Evolutionary conservation across 768 basidiomycete genomes (phyloP), one percentile per base, ranked within the genome.

Genomic region (Boletus tomentosulus): DNA sequence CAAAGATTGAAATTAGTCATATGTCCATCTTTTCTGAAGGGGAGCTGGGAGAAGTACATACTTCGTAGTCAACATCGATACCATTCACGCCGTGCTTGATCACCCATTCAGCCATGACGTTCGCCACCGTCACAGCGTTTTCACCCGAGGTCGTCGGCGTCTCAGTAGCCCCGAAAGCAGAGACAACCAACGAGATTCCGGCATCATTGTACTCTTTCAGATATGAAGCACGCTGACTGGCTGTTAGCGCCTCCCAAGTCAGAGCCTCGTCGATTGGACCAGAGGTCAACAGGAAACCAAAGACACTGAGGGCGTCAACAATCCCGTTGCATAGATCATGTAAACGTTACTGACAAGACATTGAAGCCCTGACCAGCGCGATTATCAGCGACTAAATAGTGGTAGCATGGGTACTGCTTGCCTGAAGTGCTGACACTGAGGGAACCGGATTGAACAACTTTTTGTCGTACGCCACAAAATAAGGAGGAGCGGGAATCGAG

Each of bases 101-200:
- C 28, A 79, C 78, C 70, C 71, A 79, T 1, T 66, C 62, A 3
- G 77, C 78, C 55, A 80, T 63, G 6, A 66, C 64, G 53, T 74
- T 68, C 0, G 79, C 79, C 3, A 68, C 65, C 10, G 46, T 53
- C 22, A 69, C 66, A 1, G 79, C 71, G 50, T 79, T 70, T 2
- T 61, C 59, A 30, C 73, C 73, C 7, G 62, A 58, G 0, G 73
- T 65, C 1, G 78, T 80, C 4, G 78, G 78, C 10, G 67, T 61
- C 38, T 65, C 60, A 3, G 60, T 52, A 12, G 74, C 68, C 3
- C 78, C 79, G 57, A 83, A 83, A 6, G 73, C 72, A 50, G 80
- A 79, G 7, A 83, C 80, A 50, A 83, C 75, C 34, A 84, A 62
- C 43, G 76, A 76, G 62, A 83, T 81, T 15, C 81, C 82, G 7